Conservation (phyloP, 768 basidiomycete genomes). For the Auricularia auricula-judae region DNA sequence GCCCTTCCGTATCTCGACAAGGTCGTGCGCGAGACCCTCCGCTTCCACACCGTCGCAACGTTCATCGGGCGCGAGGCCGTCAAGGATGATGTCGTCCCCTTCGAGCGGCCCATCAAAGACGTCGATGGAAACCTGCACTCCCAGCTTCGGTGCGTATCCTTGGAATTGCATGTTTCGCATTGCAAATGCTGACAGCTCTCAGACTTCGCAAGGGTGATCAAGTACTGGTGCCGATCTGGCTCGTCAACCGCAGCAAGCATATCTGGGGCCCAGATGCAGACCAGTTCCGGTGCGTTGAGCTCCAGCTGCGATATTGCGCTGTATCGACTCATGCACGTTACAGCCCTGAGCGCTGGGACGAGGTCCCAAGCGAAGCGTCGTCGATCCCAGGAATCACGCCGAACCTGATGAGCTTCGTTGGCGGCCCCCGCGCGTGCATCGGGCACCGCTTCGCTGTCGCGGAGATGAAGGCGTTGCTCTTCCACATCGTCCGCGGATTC, state of each 20-base stretch:
- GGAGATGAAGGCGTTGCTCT: slow-evolving; percentile 5
- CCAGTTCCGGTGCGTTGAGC: slow-evolving; percentile 15
- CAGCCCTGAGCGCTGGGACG: slow-evolving; percentile 4
- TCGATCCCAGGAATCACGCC: slow-evolving; percentile 2
- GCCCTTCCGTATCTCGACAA: slow-evolving; percentile 48
- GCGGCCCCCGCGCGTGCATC: slow-evolving; percentile 6
- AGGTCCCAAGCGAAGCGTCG: neutral
- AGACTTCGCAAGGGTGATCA: slow-evolving; percentile 6
- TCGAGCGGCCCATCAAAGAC: slow-evolving; percentile 23
- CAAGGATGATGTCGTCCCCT: slow-evolving; percentile 40
- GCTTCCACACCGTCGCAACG: slow-evolving; percentile 46
- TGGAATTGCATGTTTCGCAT: slow-evolving; percentile 4
- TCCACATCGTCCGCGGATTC: slow-evolving; percentile 2
- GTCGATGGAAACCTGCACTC: slow-evolving; percentile 9
- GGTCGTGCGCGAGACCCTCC: slow-evolving; percentile 46
- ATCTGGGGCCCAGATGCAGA: slow-evolving; percentile 27
- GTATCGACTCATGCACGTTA: neutral
- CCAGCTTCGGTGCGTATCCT: slow-evolving; percentile 2
- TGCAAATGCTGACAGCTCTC: neutral
- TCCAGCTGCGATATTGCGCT: neutral
- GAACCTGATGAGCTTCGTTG: slow-evolving; percentile 1
- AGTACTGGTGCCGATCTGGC: slow-evolving; percentile 18
- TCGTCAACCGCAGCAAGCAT: slow-evolving; percentile 17
- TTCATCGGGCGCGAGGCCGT: slow-evolving; percentile 23
- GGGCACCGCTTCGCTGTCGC: slow-evolving; percentile 2